Base-by-base conservation (phyloP, 305 asterid species). In the Fraxinus sp. region DNA sequence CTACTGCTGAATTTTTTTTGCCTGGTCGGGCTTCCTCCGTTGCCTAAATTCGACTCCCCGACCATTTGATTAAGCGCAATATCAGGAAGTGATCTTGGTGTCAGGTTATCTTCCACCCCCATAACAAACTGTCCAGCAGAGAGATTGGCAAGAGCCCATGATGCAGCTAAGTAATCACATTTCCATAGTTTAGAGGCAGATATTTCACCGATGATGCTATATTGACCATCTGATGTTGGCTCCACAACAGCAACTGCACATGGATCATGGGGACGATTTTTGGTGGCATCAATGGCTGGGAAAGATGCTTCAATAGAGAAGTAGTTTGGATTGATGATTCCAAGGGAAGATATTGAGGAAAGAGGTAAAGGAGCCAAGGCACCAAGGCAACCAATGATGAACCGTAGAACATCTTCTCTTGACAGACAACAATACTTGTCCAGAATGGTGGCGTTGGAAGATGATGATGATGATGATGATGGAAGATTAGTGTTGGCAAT, bases 331-430 rank as follows among this genome's bases (percentile, higher is more conserved):
- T 91, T 93, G 84, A 95, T 87, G 64, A 91, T 93, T 82, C 89
- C 91, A 1, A 95, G 89, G 82, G 93, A 89, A 73, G 95, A 85
- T 20, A 95, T 91, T n/a, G 99, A 88, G 62, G 97, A 90, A 20
- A 95, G 98, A 35, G 99, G 98, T 30, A 94, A 37, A 74, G 99
- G 99, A 78, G 99, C 99, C 36, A 95, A 90, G 81, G 98, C 99
- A 24, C 99, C 99, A 22, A 95, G 95, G 89, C 98, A 95, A 49
- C 97, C 95, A 35, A 94, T 94, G 79, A 95, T 89, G 89, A 95
- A 95, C 18, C 98, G 98, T 18, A 95, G 92, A 78, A 95, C 87
- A 72, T 95, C 99, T 89, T 95, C 98, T 82, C 99, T 86, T 0
- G 99, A 94, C 74, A 95, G 94, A 79, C 98, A 94, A 91, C 97